Evolutionary conservation across 2,329 filamentous ascomycete genomes (phyloP).

Genomic region (Didymella glomerata): DNA sequence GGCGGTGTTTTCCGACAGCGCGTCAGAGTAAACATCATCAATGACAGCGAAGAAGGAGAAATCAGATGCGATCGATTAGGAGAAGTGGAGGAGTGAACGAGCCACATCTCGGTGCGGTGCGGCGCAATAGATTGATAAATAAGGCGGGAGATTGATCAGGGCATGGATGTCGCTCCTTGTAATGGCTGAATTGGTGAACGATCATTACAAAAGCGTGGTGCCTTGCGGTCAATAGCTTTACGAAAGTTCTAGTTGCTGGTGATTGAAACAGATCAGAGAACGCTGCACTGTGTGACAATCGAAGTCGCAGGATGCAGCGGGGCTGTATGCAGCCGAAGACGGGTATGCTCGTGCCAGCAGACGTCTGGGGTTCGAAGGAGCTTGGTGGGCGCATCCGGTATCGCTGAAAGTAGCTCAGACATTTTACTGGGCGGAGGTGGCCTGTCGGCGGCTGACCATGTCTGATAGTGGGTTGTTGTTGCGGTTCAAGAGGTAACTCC

Average conservation of each 20-base stretch:
- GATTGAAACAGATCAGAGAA: not conserved
- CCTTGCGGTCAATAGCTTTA: not conserved
- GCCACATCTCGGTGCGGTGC: slow-evolving; percentile 1
- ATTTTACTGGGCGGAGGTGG: not conserved
- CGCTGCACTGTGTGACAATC: not conserved
- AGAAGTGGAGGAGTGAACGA: not conserved
- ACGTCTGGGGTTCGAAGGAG: not conserved
- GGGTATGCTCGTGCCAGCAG: not conserved
- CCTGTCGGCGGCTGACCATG: not conserved
- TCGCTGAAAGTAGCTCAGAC: not conserved
- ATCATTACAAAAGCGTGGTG: slow-evolving; percentile 4
- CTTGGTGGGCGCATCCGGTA: not conserved
- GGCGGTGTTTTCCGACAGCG: slow-evolving; percentile 1
- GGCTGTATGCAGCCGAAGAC: not conserved
- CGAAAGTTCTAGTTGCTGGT: not conserved
- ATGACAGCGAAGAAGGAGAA: not conserved
- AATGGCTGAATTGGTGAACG: slow-evolving; percentile 8
- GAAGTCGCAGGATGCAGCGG: not conserved
- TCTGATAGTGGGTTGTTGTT: not conserved
- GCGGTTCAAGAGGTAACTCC: not conserved
- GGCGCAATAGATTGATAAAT: slow-evolving; percentile 1
- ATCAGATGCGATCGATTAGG: not conserved
- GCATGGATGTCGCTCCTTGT: slow-evolving; percentile 18
- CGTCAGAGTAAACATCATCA: slow-evolving; percentile 14
- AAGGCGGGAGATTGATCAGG: slow-evolving; percentile 15